Conservation (phyloP, 208 protist species). For the Endotrypanum monterogeii region DNA sequence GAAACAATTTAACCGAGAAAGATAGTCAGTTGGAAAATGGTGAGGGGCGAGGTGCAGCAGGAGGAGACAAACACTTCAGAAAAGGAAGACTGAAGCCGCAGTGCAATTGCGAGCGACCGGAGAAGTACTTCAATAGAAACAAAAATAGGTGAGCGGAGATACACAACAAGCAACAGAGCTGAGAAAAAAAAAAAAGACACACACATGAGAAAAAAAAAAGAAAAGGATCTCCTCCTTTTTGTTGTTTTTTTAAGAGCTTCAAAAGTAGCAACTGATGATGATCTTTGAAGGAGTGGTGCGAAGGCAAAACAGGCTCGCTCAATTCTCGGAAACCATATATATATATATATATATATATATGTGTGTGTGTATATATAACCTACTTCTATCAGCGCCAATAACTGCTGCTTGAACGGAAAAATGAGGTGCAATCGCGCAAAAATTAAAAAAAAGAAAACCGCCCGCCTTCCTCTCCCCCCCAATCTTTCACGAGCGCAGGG, state of each 20-base stretch:
- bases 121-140: neutral
- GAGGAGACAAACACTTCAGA: neutral
- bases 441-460: no score
- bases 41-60: no score
- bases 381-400: no score
- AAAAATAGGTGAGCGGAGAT: neutral
- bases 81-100: neutral
- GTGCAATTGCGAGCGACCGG: neutral
- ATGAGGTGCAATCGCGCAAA: no score
- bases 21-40: neutral
- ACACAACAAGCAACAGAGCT: neutral
- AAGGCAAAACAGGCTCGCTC: no score
- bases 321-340: no score
- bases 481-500: no score
- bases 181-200: neutral
- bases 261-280: neutral
- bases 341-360: no score
- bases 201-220: conserved; percentile 4
- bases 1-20: neutral
- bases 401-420: no score
- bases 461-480: no score
- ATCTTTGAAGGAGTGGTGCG: no score
- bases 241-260: neutral
- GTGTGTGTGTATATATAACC: no score
- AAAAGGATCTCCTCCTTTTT: neutral